These are phyloP conservation scores for Endotrypanum monterogeii DNA, from an alignment of 208 protist genomes.

Conservation along the genomic window DNA sequence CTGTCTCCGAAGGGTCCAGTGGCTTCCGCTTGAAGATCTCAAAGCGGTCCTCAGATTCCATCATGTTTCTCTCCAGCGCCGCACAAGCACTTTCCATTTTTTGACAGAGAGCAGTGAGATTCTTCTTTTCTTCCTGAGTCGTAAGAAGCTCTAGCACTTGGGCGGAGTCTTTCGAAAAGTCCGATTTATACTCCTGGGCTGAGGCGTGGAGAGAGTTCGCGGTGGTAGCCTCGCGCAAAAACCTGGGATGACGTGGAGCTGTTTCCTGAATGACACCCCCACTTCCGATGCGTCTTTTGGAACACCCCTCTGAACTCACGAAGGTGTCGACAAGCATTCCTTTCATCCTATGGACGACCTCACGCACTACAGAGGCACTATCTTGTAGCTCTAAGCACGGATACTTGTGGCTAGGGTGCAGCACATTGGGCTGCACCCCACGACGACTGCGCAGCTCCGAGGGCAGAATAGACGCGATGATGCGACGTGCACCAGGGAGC, in stretches of 20 bases:
- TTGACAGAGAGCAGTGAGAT: slow-evolving; percentile 47
- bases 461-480: slow-evolving; percentile 70
- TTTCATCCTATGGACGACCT: slow-evolving; percentile 51
- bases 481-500: slow-evolving; percentile 32
- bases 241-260: slow-evolving; percentile 20
- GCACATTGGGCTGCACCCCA: slow-evolving; percentile 43
- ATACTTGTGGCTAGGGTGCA: slow-evolving; percentile 63
- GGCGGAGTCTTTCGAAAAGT: slow-evolving; percentile 31
- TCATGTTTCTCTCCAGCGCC: slow-evolving; percentile 59
- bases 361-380: slow-evolving; percentile 19
- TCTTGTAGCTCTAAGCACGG: slow-evolving; percentile 40
- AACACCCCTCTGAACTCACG: slow-evolving; percentile 24
- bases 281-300: slow-evolving; percentile 12
- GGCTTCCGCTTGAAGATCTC: slow-evolving; percentile 47
- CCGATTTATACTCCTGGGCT: slow-evolving; percentile 20
- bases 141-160: slow-evolving; percentile 62
- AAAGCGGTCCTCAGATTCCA: slow-evolving; percentile 79
- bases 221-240: slow-evolving; percentile 19
- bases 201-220: slow-evolving; percentile 8
- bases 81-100: slow-evolving; percentile 41
- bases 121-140: slow-evolving; percentile 53
- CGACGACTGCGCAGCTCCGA: slow-evolving; percentile 58
- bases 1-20: slow-evolving; percentile 61
- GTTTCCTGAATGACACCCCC: slow-evolving; percentile 29
- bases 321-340: slow-evolving; percentile 39